Evolutionary conservation across 1,284 basidiomycete genomes (phyloP), one percentile per base, ranked within the genome.

Genomic region (Rhodotorula sp.): DNA sequence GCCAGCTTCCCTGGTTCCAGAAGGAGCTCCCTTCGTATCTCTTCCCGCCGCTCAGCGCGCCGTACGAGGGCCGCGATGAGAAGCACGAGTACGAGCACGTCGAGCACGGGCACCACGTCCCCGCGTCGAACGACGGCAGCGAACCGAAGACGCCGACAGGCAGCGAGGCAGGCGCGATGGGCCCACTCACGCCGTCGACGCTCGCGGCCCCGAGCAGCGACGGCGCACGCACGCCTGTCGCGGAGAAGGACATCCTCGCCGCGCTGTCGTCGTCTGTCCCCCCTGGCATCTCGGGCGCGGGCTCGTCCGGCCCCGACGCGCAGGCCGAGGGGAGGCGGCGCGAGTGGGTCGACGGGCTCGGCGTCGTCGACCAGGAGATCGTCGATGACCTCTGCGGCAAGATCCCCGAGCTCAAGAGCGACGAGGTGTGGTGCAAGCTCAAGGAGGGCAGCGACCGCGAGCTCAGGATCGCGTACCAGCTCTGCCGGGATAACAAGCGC

Each of bases 401-500:
- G 77, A 90, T 98, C 84, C 83, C 87, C 0, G 90, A 89, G 0
- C 90, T 96, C 44, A 87, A 88, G 68, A 87, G 88, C 80, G 89
- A 91, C 3, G 91, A 94, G 76, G 87, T 98, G 10, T 92, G 91
- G 90, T 88, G 91, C 69, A 90, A 89, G 77, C 82, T 98, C 70
- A 85, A 89, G 76, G 84, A 89, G 73, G 90, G 94, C 59, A 91
- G 94, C 69, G 94, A 96, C 55, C 97, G 97, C 80, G 91, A 94
- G 70, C 90, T 98, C 80, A 96, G 97, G 82, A 94, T 99, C 27
- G 95, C 96, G 0, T 99, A 98, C 81, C 89, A 96, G 87, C 85
- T 98, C 3, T 85, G 97, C 66, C 85, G 94, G 65, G 96, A 98
- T 80, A 94, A 96, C 83, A 87, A 89, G 77, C 84, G 94, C 56